phyloP scores from a whole-genome alignment of 1,139 yeast species.

The Saccharomyces hybrid region DNA sequence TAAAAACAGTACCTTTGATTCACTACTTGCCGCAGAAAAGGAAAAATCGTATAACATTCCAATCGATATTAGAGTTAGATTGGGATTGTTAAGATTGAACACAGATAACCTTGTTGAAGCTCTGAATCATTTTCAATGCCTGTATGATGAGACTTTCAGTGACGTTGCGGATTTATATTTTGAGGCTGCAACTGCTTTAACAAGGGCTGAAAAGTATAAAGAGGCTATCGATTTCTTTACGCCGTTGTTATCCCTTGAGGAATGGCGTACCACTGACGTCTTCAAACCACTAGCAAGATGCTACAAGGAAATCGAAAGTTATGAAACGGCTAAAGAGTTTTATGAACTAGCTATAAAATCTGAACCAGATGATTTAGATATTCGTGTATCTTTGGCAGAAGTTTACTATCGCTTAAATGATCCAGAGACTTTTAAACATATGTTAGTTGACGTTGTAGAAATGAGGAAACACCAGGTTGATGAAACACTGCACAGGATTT shows the following conservation, averaged over 20 bases:
- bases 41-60: constrained; percentile 51
- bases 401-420: constrained; percentile 68
- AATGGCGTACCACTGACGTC: constrained; percentile 44
- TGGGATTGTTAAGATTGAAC: constrained; percentile 67
- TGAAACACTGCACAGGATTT: constrained; percentile 10
- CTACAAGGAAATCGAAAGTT: constrained; percentile 63
- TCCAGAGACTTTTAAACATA: constrained; percentile 48
- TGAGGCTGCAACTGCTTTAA: constrained; percentile 71
- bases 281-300: constrained; percentile 69
- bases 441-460: constrained; percentile 48
- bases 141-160: constrained; percentile 49
- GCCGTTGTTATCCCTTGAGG: constrained; percentile 47
- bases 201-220: constrained; percentile 56
- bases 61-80: constrained; percentile 75
- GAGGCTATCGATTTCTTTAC: constrained; percentile 65
- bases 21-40: constrained; percentile 35
- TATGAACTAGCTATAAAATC: constrained; percentile 49
- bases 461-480: constrained; percentile 33
- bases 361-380: constrained; percentile 63
- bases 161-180: constrained; percentile 65
- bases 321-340: constrained; percentile 59
- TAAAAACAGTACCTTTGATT: constrained; percentile 37
- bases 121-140: constrained; percentile 52
- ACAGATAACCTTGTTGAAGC: constrained; percentile 65
- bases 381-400: constrained; percentile 74